Evolutionary conservation across 768 basidiomycete species (phyloP).

Genomic region (Albatrellus ellisii): DNA sequence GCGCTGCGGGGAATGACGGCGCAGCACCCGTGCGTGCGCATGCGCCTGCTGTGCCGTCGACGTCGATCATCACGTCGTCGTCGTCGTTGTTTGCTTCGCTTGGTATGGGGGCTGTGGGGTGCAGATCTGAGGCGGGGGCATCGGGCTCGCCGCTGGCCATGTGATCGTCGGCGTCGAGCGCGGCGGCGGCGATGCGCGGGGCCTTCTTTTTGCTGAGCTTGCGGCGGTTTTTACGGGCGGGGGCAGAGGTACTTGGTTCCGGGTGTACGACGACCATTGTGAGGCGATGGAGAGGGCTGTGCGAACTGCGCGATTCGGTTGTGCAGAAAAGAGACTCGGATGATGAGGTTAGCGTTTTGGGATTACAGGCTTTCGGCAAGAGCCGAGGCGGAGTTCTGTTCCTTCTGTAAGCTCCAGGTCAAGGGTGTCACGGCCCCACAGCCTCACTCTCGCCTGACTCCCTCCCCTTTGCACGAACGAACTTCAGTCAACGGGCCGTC

Average conservation of each 20-base stretch:
- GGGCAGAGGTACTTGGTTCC: conserved; percentile 18
- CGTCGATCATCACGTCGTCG: conserved; percentile 51
- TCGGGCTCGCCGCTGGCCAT: not conserved
- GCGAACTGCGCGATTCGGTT: too few relatives aligned
- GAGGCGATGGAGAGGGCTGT: too few relatives aligned
- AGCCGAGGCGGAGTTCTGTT: too few relatives aligned
- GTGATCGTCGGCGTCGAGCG: not conserved
- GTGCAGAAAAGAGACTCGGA: too few relatives aligned
- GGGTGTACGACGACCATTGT: conserved; percentile 30
- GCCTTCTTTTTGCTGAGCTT: conserved; percentile 34
- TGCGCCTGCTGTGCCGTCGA: conserved; percentile 31
- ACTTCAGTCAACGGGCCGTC: too few relatives aligned
- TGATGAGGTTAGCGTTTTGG: too few relatives aligned
- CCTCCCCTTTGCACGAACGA: too few relatives aligned
- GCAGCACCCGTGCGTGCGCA: conserved; percentile 33
- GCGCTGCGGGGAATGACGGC: conserved; percentile 51
- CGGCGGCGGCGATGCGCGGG: conserved; percentile 5
- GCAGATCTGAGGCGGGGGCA: not conserved
- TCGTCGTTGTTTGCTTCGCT: conserved; percentile 27
- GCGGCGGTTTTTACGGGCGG: conserved; percentile 25
- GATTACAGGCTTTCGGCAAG: too few relatives aligned
- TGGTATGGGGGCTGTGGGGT: not conserved
- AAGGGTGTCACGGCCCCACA: too few relatives aligned
- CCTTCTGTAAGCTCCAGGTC: too few relatives aligned
- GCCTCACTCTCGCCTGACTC: too few relatives aligned